Conservation (phyloP, 2,329 filamentous ascomycete genomes). For the Pestalotiopsis sp. region DNA sequence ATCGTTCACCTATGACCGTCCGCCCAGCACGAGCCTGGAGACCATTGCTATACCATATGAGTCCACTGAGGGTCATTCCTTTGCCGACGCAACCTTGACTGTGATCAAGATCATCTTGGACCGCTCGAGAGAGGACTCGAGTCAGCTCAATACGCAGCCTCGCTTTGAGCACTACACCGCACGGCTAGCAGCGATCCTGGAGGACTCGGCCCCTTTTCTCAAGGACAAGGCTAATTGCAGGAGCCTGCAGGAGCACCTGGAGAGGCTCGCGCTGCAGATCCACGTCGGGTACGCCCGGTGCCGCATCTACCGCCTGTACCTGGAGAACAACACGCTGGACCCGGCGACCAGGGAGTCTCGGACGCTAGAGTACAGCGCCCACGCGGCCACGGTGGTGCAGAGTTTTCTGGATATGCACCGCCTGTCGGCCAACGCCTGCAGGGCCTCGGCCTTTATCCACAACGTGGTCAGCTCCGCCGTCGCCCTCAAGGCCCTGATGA, state of each 20-base stretch:
- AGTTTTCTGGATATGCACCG: conserved; percentile 10
- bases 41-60: conserved; percentile 2
- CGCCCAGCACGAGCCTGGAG: conserved; percentile 1
- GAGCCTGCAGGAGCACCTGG: conserved; percentile 1
- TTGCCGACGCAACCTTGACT: conserved; percentile 4
- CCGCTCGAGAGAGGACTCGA: conserved; percentile 5
- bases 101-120: conserved; percentile 7
- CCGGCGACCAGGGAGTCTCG: neutral
- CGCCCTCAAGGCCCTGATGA: conserved; percentile 4
- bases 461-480: conserved; percentile 11
- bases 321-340: neutral
- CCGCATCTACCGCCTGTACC: conserved; percentile 1
- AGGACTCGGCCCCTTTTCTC: conserved; percentile 2
- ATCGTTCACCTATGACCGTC: conserved; percentile 6
- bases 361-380: conserved; percentile 5
- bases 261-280: conserved; percentile 3
- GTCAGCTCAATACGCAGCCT: neutral
- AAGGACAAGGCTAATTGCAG: conserved; percentile 1
- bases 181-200: neutral
- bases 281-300: conserved; percentile 4
- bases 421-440: conserved; percentile 2
- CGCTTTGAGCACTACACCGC: conserved; percentile 4
- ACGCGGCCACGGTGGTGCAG: conserved; percentile 6
- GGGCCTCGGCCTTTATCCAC: conserved; percentile 7
- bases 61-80: neutral